Percentiles rank a stretch among this genome's conserved stretches.
phyloP scores from a whole-genome alignment of 2,329 filamentous ascomycete genomes.

The Paecilomyces sp. region DNA sequence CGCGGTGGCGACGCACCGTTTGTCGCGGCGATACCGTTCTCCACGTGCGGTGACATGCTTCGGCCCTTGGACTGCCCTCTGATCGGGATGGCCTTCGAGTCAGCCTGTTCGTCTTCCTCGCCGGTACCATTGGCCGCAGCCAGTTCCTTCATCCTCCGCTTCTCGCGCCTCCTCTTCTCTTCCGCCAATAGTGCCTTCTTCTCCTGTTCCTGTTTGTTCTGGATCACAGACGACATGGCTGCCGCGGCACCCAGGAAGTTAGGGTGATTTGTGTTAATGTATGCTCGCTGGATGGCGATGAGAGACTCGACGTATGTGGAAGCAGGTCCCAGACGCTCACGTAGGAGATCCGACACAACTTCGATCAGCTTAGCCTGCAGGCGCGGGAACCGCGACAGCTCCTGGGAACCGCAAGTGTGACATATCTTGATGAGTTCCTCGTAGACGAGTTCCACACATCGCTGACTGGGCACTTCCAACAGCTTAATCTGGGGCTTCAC shows the following conservation, averaged over 20 bases:
- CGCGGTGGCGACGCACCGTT: slow-evolving; percentile 62
- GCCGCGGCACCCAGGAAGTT: slow-evolving; percentile 96
- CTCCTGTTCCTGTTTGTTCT: slow-evolving; percentile 89
- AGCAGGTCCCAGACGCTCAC: slow-evolving; percentile 82
- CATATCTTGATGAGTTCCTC: slow-evolving; percentile 99
- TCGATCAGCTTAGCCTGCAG: slow-evolving; percentile 96
- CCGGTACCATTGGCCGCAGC: slow-evolving; percentile 67
- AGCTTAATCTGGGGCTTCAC: slow-evolving; percentile 99
- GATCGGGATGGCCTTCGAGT: slow-evolving; percentile 49
- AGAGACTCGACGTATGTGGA: slow-evolving; percentile 91
- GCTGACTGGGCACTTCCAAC: slow-evolving; percentile 86
- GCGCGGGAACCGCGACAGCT: slow-evolving; percentile 84
- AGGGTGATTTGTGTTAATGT: slow-evolving; percentile 99
- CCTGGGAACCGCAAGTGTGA: slow-evolving; percentile 93
- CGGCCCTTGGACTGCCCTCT: slow-evolving; percentile 60
- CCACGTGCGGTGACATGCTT: slow-evolving; percentile 76
- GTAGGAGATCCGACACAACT: slow-evolving; percentile 89
- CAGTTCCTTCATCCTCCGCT: slow-evolving; percentile 73
- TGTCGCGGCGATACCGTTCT: slow-evolving; percentile 61
- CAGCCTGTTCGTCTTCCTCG: slow-evolving; percentile 57
- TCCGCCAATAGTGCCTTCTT: slow-evolving; percentile 72
- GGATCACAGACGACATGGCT: slow-evolving; percentile 95
- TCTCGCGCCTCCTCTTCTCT: slow-evolving; percentile 79
- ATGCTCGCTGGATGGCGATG: slow-evolving; percentile 93
- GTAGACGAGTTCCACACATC: slow-evolving; percentile 96